These are phyloP conservation scores for Penicillium antarcticum DNA, from an alignment of 495 filamentous ascomycete genomes.

Conservation along the genomic window DNA sequence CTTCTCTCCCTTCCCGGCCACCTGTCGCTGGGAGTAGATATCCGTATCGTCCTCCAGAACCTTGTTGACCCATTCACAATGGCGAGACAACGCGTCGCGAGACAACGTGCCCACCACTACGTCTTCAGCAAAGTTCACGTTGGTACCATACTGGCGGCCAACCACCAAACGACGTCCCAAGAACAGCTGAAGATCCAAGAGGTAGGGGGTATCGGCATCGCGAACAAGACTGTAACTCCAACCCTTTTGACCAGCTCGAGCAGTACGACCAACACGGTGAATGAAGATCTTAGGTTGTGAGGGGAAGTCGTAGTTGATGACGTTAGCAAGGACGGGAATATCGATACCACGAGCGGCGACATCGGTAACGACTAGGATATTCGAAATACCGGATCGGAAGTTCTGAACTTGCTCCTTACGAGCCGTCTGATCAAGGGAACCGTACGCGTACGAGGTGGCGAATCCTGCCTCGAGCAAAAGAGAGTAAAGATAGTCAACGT, in stretches of 20 bases:
- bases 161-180: slow-evolving; percentile 75
- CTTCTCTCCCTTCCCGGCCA: slow-evolving; percentile 86
- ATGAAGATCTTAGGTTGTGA: slow-evolving; percentile 96
- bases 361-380: slow-evolving; percentile 95
- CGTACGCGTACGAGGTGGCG: slow-evolving; percentile 87
- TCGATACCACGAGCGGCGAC: slow-evolving; percentile 97
- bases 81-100: slow-evolving; percentile 65
- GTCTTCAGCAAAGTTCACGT: slow-evolving; percentile 71
- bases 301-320: slow-evolving; percentile 98
- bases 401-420: slow-evolving; percentile 85
- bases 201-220: slow-evolving; percentile 81
- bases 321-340: slow-evolving; percentile 92
- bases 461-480: slow-evolving; percentile 75
- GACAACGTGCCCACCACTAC: slow-evolving; percentile 72
- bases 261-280: slow-evolving; percentile 92
- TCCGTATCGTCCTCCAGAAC: slow-evolving; percentile 72
- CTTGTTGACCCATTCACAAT: slow-evolving; percentile 75
- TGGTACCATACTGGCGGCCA: slow-evolving; percentile 50
- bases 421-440: slow-evolving; percentile 88
- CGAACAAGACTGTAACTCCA: slow-evolving; percentile 93
- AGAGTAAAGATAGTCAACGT: slow-evolving; percentile 88
- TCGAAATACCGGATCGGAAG: slow-evolving; percentile 78
- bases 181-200: slow-evolving; percentile 94
- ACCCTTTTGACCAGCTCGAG: slow-evolving; percentile 83
- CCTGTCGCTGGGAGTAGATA: slow-evolving; percentile 61